These are phyloP conservation scores for Aspergillus sp. DNA, from an alignment of 2,329 filamentous ascomycete genomes.

Conservation along the genomic window DNA sequence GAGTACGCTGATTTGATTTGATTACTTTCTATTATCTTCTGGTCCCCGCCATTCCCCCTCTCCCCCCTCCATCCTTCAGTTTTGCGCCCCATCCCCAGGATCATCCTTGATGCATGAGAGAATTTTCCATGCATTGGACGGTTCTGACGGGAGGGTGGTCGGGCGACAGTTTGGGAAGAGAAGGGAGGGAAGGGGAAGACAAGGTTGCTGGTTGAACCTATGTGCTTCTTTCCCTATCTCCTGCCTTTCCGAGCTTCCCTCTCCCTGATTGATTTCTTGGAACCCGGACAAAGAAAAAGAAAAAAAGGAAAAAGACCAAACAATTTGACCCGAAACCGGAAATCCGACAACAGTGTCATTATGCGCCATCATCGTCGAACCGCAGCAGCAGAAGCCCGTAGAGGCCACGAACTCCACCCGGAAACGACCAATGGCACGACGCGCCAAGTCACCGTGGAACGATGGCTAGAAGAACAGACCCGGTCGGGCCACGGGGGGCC, in stretches of 20 bases:
- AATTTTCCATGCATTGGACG: conserved; percentile 15
- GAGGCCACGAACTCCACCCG: conserved; percentile 14
- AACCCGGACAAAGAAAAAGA: background rate
- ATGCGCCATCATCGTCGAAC: conserved; percentile 24
- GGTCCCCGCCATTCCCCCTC: conserved; percentile 3
- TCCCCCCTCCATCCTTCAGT: conserved; percentile 12
- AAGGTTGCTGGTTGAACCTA: background rate
- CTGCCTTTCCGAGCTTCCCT: background rate
- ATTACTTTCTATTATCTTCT: background rate
- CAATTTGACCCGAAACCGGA: background rate
- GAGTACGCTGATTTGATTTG: conserved; percentile 14
- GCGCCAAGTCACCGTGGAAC: conserved; percentile 24
- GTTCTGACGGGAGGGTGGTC: background rate
- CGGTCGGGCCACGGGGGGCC: conserved; percentile 15
- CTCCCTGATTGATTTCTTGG: background rate
- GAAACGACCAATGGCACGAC: conserved; percentile 10
- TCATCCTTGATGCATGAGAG: conserved; percentile 11
- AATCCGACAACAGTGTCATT: conserved; percentile 19
- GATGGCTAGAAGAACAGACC: conserved; percentile 29
- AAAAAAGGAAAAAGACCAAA: background rate
- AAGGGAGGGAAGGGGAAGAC: background rate
- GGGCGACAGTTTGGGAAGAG: background rate
- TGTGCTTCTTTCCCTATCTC: background rate
- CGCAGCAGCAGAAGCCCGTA: conserved; percentile 12
- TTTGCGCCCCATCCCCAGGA: background rate